Percentiles rank a stretch among this genome's conserved stretches.
phyloP scores from a whole-genome alignment of 371 early-diverging fungal species.

The Rhizopus delemar region DNA sequence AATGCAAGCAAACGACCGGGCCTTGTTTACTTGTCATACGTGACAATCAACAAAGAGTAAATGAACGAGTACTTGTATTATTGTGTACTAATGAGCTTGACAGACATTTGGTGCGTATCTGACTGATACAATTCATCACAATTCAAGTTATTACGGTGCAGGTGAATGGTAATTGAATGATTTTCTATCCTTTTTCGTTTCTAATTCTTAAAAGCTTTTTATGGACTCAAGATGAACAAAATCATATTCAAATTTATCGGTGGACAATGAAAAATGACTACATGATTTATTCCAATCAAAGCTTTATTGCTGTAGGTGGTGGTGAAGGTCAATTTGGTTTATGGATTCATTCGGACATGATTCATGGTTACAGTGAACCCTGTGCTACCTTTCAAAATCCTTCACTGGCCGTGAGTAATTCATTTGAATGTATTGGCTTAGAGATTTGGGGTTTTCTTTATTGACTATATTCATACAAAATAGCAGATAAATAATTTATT shows the following conservation, averaged over 20 bases:
- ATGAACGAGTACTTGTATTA: background rate
- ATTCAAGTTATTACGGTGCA: conserved; percentile 38
- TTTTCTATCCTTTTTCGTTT: background rate
- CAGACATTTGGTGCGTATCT: conserved; percentile 46
- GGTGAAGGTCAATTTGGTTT: conserved; percentile 41
- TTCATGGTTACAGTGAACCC: conserved; percentile 40
- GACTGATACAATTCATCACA: conserved; percentile 30
- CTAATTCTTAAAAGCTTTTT: conserved; percentile 26
- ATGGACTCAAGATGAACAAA: conserved; percentile 26
- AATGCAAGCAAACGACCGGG: conserved; percentile 15
- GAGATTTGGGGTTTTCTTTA: conserved; percentile 42
- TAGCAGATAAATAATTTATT: background rate
- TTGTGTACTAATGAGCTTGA: conserved; percentile 1
- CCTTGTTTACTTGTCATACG: conserved; percentile 40
- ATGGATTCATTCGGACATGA: conserved; percentile 39
- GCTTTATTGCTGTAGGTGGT: conserved; percentile 37
- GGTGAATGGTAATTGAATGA: conserved; percentile 42
- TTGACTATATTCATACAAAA: conserved; percentile 3
- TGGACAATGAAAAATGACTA: conserved; percentile 42
- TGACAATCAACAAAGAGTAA: conserved; percentile 25
- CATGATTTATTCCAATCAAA: conserved; percentile 32
- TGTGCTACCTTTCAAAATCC: conserved; percentile 44
- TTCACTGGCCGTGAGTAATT: conserved; percentile 12
- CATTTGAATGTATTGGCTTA: conserved; percentile 37
- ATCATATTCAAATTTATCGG: conserved; percentile 23